These are phyloP conservation scores for Aureobasidium namibiae DNA, from an alignment of 2,329 filamentous ascomycete species.

Conservation along the genomic window DNA sequence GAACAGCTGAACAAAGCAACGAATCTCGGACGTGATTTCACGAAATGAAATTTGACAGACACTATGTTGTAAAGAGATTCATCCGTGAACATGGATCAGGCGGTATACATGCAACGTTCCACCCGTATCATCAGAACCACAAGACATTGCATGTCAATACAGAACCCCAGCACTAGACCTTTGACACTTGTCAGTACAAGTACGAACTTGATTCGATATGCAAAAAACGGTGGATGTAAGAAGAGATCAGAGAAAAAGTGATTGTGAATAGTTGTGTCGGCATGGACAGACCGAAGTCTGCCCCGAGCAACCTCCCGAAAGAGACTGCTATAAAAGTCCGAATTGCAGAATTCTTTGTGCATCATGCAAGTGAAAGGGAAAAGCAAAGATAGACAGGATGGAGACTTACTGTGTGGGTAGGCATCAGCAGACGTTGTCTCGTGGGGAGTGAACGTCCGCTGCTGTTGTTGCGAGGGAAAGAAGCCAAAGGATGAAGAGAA, in stretches of 20 bases:
- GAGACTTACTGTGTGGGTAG: not conserved
- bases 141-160: not conserved
- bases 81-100: not conserved
- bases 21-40: too few relatives aligned
- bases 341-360: conserved; percentile 14
- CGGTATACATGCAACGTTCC: not conserved
- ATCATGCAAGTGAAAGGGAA: not conserved
- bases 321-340: not conserved
- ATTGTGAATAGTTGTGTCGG: conserved; percentile 12
- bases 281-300: not conserved
- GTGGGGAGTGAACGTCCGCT: not conserved
- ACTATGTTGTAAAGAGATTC: not conserved
- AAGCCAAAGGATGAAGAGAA: not conserved
- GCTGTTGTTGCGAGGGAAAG: not conserved
- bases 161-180: not conserved
- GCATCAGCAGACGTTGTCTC: not conserved
- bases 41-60: too few relatives aligned
- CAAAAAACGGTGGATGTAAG: not conserved
- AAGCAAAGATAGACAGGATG: not conserved
- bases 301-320: not conserved
- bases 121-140: not conserved
- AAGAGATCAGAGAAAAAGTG: conserved; percentile 2
- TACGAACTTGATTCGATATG: not conserved
- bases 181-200: not conserved
- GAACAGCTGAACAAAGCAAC: too few relatives aligned